Evolutionary conservation across 352 stramenopile species (phyloP), one percentile per base, ranked within the genome.

Genomic region (Phytopythium mirpurense): DNA sequence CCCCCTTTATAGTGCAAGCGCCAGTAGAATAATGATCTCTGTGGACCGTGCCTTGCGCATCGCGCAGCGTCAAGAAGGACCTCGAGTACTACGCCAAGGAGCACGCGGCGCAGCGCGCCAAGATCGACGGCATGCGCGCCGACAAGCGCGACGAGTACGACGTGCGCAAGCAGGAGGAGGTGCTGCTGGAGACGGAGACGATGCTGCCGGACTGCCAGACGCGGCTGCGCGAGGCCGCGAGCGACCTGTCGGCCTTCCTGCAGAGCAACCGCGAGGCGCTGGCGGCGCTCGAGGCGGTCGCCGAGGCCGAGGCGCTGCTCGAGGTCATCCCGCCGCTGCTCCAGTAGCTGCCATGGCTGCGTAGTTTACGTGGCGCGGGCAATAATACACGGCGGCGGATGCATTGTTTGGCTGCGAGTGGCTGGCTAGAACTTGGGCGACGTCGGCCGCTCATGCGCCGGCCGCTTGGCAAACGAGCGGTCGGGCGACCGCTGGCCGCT

Each of bases 51-150:
- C 11, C 19, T 51, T n/a, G n/a, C n/a, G n/a, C n/a, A 24, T 43
- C 29, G 8, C 34, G 18, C 45, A 90, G 80, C 35, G 63, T 90
- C 52, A 92, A 89, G 67, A 92, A 92, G 56, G 82, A 92, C 51
- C 62, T 92, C 18, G 78, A 83, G 62, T 92, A 87, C 56, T 92
- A 92, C 63, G 71, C 58, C 38, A 86, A 92, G 57, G 82, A 92
- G 60, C 76, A 83, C 62, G 49, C 58, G 10, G 57, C 72, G 9
- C 82, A 92, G 51, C 55, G 63, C 45, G 42, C 38, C 19, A 83
- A 83, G 63, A 84, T 92, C 52, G 79, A 78, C 14, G 62, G 66
- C 41, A 88, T 92, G 82, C 78, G 82, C 52, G 51, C 51, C 15
- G 77, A 80, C 19, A 26, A 42, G 9, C 70, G 65, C 38, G 82